Percentiles rank a stretch among this genome's conserved stretches.
Evolutionary conservation across 1,139 yeast genomes (phyloP).

Genomic region (Protomyces macrosporus): DNA sequence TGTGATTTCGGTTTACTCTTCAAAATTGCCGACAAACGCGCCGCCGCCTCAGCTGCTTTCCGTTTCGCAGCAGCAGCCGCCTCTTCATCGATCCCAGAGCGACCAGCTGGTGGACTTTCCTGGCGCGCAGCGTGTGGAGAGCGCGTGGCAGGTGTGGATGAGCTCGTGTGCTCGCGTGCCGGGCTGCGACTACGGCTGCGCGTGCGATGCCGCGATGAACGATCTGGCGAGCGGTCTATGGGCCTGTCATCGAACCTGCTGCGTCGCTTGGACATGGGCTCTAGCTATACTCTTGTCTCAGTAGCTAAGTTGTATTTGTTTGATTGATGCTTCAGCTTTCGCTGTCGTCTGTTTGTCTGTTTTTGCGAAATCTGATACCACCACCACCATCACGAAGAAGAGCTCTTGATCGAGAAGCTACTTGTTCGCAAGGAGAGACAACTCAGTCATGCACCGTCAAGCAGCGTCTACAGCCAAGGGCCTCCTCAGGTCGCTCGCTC

Average conservation of each 20-base stretch:
- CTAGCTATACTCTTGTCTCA: not conserved
- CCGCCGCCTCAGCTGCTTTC: constrained; percentile 26
- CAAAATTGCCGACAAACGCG: constrained; percentile 19
- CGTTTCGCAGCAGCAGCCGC: constrained; percentile 23
- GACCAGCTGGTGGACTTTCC: constrained; percentile 1
- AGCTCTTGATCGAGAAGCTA: not conserved
- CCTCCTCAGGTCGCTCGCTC: not conserved
- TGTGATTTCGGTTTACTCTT: constrained; percentile 15
- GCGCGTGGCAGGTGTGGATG: not conserved
- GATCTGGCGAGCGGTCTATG: not conserved
- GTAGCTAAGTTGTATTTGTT: too few species aligned
- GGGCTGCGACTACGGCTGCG: not conserved
- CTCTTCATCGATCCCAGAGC: constrained; percentile 2
- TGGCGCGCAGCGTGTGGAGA: not conserved
- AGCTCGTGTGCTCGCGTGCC: not conserved
- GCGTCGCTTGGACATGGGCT: not conserved
- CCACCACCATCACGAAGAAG: not conserved
- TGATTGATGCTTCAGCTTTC: not conserved
- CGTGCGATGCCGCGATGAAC: not conserved
- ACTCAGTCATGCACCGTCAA: not conserved
- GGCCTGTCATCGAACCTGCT: not conserved
- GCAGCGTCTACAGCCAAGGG: not conserved
- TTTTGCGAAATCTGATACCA: not conserved
- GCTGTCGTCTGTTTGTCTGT: too few species aligned
- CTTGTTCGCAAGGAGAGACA: too few species aligned